These are phyloP conservation scores for Phytophthora pinifolia DNA, from an alignment of 352 stramenopile genomes.

Conservation along the genomic window DNA sequence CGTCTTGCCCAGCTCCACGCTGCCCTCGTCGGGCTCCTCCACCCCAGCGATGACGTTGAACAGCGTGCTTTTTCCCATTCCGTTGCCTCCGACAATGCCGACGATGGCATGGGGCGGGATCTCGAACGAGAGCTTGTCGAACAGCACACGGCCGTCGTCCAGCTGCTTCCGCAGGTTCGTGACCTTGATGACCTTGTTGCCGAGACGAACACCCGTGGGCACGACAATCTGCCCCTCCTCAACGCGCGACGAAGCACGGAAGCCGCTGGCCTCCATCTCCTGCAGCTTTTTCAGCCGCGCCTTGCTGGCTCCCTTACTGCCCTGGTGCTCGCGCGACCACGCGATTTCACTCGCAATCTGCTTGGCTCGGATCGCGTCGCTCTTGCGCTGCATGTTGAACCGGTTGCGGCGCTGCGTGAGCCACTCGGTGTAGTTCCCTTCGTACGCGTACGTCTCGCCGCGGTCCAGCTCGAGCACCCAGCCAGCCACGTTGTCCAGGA, in stretches of 20 bases:
- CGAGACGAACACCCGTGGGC: conserved; percentile 90
- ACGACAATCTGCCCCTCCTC: conserved; percentile 91
- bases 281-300: conserved; percentile 93
- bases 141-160: conserved; percentile 83
- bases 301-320: conserved; percentile 90
- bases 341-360: conserved; percentile 93
- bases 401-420: conserved; percentile 94
- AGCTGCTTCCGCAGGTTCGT: conserved; percentile 74
- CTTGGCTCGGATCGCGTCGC: conserved; percentile 88
- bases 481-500: conserved; percentile 97
- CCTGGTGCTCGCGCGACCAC: conserved; percentile 90
- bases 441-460: conserved; percentile 96
- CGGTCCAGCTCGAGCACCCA: conserved; percentile 98
- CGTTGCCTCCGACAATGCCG: conserved; percentile 97
- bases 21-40: conserved; percentile 85
- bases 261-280: conserved; percentile 77
- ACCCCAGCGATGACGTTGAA: conserved; percentile 95
- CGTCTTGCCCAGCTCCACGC: conserved; percentile 73
- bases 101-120: conserved; percentile 96
- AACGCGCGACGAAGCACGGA: conserved; percentile 55
- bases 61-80: conserved; percentile 96
- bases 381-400: conserved; percentile 94
- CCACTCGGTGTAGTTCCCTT: conserved; percentile 99
- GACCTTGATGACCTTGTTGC: conserved; percentile 91
- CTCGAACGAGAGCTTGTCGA: conserved; percentile 93